These are phyloP conservation scores for Aurinia saxatilis DNA, from an alignment of 345 rosid species.

Conservation along the genomic window DNA sequence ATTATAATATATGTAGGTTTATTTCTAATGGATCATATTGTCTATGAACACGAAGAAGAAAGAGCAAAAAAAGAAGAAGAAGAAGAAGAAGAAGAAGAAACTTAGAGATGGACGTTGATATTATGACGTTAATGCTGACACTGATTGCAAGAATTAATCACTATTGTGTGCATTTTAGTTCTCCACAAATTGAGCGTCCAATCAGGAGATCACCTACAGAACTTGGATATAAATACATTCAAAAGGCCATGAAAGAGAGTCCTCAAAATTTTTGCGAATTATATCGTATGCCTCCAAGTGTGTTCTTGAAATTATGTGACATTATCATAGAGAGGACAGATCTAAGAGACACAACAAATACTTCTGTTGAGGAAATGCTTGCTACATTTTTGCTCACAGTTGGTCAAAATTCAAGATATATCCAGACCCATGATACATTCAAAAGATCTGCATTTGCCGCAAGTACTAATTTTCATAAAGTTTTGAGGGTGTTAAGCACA, in stretches of 20 bases:
- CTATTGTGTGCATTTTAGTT: no score
- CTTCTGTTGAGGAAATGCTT: neutral
- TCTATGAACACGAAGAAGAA: neutral
- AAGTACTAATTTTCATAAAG: no score
- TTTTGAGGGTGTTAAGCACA: no score
- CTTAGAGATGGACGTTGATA: neutral
- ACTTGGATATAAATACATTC: neutral
- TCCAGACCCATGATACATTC: neutral
- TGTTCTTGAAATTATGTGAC: neutral
- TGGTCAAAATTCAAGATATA: neutral
- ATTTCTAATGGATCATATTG: no score
- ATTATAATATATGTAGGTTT: no score
- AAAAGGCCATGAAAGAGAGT: neutral
- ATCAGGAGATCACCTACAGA: neutral
- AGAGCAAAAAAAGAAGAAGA: neutral
- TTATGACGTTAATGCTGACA: neutral
- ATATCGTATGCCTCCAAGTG: neutral
- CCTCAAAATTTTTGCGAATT: neutral
- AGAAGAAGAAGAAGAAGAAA: neutral
- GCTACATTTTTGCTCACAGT: neutral
- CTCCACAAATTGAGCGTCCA: neutral
- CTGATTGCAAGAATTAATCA: no score
- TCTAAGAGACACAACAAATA: neutral
- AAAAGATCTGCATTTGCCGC: neutral
- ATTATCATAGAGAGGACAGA: neutral